Conservation (phyloP, 805 yeast genomes). For the Cyberlindnera suaveolens region DNA sequence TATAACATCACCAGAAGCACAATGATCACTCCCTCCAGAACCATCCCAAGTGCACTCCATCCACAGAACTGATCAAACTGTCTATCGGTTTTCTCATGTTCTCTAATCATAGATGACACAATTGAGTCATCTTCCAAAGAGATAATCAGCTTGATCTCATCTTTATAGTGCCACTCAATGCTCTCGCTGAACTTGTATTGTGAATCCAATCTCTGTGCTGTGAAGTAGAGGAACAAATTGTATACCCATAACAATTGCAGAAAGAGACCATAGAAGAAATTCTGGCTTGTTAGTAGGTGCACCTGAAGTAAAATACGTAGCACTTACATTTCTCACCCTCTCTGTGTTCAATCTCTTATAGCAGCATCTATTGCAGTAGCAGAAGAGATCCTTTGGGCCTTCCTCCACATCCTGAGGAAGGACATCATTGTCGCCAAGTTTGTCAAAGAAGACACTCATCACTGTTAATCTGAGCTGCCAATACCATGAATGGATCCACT, state of each 20-base stretch:
- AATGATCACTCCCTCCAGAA: conserved; percentile 2
- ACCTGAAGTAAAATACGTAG: neutral
- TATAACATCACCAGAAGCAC: conserved; percentile 2
- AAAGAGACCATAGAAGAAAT: conserved; percentile 19
- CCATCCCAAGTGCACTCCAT: conserved; percentile 15
- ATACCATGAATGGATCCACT: no score
- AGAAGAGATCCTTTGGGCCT: conserved; percentile 11
- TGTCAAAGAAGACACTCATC: no score
- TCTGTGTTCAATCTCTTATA: conserved; percentile 9
- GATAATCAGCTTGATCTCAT: conserved; percentile 9
- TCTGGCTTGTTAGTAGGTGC: conserved; percentile 6
- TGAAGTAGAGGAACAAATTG: conserved; percentile 9
- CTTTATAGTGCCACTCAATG: conserved; percentile 9
- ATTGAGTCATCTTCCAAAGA: conserved; percentile 7
- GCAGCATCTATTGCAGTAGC: conserved; percentile 18
- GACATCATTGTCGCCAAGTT: neutral
- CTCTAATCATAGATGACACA: conserved; percentile 7
- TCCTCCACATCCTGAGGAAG: conserved; percentile 2
- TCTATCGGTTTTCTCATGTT: conserved; percentile 7
- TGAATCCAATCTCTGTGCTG: neutral
- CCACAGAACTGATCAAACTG: conserved; percentile 14
- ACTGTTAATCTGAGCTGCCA: no score
- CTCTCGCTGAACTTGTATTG: conserved; percentile 16
- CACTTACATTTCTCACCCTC: conserved; percentile 13
- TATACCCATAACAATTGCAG: conserved; percentile 17